Evolutionary conservation across 768 basidiomycete species (phyloP).

Genomic region (Peribolospora kevripleyi): DNA sequence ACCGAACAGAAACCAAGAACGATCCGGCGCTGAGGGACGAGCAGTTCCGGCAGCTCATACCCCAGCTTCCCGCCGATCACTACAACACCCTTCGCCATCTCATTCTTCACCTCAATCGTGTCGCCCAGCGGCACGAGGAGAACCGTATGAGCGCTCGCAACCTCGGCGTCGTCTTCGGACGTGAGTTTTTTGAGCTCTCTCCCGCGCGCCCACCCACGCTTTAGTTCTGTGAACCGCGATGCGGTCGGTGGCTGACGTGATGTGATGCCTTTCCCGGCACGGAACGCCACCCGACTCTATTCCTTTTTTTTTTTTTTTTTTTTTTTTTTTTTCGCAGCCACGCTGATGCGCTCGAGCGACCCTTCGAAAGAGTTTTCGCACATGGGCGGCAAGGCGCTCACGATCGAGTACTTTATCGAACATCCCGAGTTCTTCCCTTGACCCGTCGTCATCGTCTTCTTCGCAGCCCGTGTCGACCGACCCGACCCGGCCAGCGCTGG

Average conservation of each 20-base stretch:
- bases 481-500: no score
- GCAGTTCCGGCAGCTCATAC: conserved; percentile 41
- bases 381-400: conserved; percentile 86
- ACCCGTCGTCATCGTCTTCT: no score
- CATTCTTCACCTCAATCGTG: conserved; percentile 63
- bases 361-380: conserved; percentile 76
- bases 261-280: not conserved
- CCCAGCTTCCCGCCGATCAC: conserved; percentile 60
- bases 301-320: conserved; percentile 2
- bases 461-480: no score
- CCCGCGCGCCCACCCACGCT: not conserved
- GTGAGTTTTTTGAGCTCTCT: conserved; percentile 30
- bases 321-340: conserved; percentile 31
- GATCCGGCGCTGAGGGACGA: conserved; percentile 9
- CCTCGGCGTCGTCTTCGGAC: conserved; percentile 91
- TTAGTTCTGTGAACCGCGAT: not conserved
- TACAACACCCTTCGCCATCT: conserved; percentile 58
- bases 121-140: conserved; percentile 38
- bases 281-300: not conserved
- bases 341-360: conserved; percentile 72
- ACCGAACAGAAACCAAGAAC: not conserved
- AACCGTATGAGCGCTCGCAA: conserved; percentile 93
- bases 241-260: no score
- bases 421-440: conserved; percentile 20
- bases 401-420: conserved; percentile 85